Conservation (phyloP, 331 rosid genomes). For the Quercus tomentella region DNA sequence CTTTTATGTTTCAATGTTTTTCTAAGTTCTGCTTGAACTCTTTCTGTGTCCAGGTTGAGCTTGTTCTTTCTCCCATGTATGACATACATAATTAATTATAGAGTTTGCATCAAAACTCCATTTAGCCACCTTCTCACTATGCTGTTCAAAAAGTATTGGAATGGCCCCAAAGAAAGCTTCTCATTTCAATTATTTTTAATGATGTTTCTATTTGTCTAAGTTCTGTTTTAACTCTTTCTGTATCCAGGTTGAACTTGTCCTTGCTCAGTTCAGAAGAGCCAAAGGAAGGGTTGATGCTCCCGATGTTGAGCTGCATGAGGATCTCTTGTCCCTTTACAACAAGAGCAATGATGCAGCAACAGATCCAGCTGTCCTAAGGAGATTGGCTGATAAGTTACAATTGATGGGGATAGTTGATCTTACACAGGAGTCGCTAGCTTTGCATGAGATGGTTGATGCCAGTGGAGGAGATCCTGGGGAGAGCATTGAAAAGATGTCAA, state of each 20-base stretch:
- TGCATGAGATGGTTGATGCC: conserved; percentile 84
- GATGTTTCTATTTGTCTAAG: neutral
- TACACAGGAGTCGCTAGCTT: conserved; percentile 80
- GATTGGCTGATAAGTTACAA: conserved; percentile 72
- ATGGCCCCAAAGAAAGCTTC: neutral
- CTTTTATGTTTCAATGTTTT: neutral
- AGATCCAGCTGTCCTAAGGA: conserved; percentile 58
- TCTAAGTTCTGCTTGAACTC: neutral
- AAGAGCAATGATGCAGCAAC: conserved; percentile 44
- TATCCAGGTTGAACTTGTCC: conserved; percentile 88
- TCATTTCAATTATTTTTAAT: neutral
- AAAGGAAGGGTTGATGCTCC: conserved; percentile 70
- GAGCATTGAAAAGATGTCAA: conserved; percentile 82
- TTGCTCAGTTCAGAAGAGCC: conserved; percentile 88
- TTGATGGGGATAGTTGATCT: conserved; percentile 71
- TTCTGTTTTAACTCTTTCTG: conserved; percentile 6
- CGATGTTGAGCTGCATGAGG: conserved; percentile 65
- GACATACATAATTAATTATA: neutral
- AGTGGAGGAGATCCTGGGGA: conserved; percentile 90
- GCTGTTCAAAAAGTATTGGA: neutral
- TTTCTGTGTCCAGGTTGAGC: conserved; percentile 71
- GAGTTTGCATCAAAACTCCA: neutral
- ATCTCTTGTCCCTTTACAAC: conserved; percentile 54
- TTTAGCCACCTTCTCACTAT: neutral
- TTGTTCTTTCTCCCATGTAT: conserved; percentile 48